Evolutionary conservation across 2,329 filamentous ascomycete species (phyloP), one percentile per base, ranked within the genome.

Genomic region (Colletotrichum euphorbiae): DNA sequence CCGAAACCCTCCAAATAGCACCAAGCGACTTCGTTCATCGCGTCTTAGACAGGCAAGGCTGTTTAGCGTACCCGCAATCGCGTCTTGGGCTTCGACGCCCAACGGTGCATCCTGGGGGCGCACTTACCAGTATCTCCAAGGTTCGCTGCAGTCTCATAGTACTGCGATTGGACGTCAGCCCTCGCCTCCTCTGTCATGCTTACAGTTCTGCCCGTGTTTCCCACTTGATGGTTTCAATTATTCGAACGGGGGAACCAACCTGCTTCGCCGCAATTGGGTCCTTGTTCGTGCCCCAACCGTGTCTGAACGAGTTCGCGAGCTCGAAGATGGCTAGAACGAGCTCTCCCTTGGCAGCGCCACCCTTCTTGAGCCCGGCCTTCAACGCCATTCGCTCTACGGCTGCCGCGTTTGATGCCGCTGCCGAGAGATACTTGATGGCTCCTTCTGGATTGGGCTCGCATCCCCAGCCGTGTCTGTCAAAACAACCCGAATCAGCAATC

Each of bases 1-100:
- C 96, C 96, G 80, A 97, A 97, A n/a, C 96, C 96, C 77, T 98
- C 92, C 31, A 97, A 80, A 84, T 96, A 98, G 83, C 96, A 99
- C 93, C 94, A 97, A 40, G 90, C 96, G 61, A 91, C 91, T 80
- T 98, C 95, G 77, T 98, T 97, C 94, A 98, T 97, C 66, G 94
- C 96, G 82, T 99, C 96, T 90, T 73, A 69, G 69, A 71, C 70
- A 72, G 31, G 28, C 45, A 45, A 51, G 57, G 67, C 69, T 66
- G 46, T 42, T 70, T 69, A 70, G 69, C 67, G 52, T 40, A 62
- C 54, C 46, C 28, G 28, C 19, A 48, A 31, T 17, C 28, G 8
- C 42, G 63, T 50, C 50, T 57, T 60, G 58, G 66, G 62, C 69
- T 42, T 62, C 57, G 36, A 62, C 59, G 54, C 38, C 55, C 17